A percentile compares a stretch with the other conserved stretches of the same genome.
Evolutionary conservation across 108 stramenopile species (phyloP).

Genomic region (Bacterosira constricta): DNA sequence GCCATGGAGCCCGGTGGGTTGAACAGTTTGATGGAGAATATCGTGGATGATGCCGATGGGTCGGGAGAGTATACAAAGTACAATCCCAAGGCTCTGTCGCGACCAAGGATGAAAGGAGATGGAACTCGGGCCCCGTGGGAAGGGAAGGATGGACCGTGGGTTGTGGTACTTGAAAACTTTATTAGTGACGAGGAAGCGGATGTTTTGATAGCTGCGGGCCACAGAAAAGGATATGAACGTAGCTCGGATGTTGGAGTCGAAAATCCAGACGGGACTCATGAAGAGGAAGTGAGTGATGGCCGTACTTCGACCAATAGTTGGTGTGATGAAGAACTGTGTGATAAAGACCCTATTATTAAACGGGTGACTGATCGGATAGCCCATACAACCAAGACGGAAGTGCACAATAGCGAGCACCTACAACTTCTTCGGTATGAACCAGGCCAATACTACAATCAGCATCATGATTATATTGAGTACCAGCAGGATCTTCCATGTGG

Average conservation of each 20-base stretch:
- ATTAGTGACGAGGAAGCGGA: conserved; percentile 77
- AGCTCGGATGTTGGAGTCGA: conserved; percentile 75
- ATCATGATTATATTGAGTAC: conserved; percentile 57
- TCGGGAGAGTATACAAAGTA: conserved; percentile 44
- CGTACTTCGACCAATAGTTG: conserved; percentile 47
- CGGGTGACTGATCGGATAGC: conserved; percentile 22
- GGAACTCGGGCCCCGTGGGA: conserved; percentile 23
- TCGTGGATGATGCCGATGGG: conserved; percentile 46
- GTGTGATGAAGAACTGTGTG: conserved; percentile 49
- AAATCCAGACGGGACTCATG: conserved; percentile 71
- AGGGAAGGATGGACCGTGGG: conserved; percentile 73
- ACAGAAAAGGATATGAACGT: conserved; percentile 69
- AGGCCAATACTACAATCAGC: conserved; percentile 53
- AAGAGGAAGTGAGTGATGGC: conserved; percentile 42
- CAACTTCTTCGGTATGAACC: conserved; percentile 72
- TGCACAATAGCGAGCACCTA: conserved; percentile 55
- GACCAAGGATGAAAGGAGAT: conserved; percentile 42
- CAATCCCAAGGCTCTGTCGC: conserved; percentile 62
- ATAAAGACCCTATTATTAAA: neutral
- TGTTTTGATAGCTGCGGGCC: conserved; percentile 69
- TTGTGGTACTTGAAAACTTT: conserved; percentile 87
- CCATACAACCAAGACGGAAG: neutral
- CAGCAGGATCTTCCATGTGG: conserved; percentile 62
- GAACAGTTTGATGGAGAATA: conserved; percentile 67
- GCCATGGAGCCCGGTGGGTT: conserved; percentile 69